phyloP scores from a whole-genome alignment of 2,329 filamentous ascomycete species.

The Calonectria naviculata region DNA sequence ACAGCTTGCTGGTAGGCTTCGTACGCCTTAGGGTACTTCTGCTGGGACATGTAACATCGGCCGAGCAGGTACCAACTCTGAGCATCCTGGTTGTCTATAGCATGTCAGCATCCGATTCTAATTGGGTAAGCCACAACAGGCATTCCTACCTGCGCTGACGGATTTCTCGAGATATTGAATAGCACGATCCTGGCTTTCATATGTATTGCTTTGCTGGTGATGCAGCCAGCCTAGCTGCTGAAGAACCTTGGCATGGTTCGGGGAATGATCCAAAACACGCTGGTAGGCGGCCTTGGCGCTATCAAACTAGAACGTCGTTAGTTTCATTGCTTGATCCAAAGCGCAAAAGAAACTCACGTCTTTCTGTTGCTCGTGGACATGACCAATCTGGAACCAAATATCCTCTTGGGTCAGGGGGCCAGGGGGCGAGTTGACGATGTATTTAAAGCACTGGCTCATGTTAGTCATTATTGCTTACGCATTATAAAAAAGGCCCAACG shows the following conservation, averaged over 20 bases:
- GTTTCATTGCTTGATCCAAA: constrained; percentile 43
- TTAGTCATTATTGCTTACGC: background rate
- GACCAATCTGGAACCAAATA: constrained; percentile 99
- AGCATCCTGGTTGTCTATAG: constrained; percentile 87
- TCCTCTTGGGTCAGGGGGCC: constrained; percentile 95
- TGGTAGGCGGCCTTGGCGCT: constrained; percentile 92
- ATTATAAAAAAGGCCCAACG: constrained; percentile 36
- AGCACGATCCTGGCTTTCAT: constrained; percentile 92
- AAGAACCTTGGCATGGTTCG: constrained; percentile 96
- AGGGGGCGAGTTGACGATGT: constrained; percentile 93
- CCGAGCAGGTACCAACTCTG: constrained; percentile 99
- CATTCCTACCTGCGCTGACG: constrained; percentile 81
- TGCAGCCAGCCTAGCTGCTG: constrained; percentile 98
- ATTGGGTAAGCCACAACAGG: too few relatives aligned
- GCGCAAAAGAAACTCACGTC: constrained; percentile 80
- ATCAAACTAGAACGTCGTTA: constrained; percentile 77
- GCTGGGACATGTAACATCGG: constrained; percentile 98
- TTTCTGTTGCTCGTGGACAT: constrained; percentile 99
- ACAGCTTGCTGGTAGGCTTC: constrained; percentile 99
- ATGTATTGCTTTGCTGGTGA: constrained; percentile 93
- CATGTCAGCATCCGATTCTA: constrained; percentile 7
- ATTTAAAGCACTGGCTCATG: constrained; percentile 86
- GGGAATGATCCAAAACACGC: constrained; percentile 92
- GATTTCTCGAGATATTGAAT: constrained; percentile 99
- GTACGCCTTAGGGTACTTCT: constrained; percentile 98